Evolutionary conservation across 768 basidiomycete genomes (phyloP), one percentile per base, ranked within the genome.

Genomic region (Mycena epipterygia): DNA sequence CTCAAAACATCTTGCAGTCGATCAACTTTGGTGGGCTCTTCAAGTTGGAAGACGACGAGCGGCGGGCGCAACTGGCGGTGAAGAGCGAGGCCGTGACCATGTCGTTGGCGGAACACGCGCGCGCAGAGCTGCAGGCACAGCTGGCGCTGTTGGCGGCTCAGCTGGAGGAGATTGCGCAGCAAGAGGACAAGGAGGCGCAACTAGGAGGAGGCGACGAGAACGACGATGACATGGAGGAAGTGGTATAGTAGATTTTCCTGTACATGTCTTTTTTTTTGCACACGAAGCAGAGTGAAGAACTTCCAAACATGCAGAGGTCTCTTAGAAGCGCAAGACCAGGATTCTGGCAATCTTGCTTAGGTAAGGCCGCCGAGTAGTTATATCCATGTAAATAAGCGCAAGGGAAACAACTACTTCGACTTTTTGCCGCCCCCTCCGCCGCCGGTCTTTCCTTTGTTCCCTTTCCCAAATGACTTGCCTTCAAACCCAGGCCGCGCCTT

Each of bases 401-500:
- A 39, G 32, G 12, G 9, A 37, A 39, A n/a, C 25, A 57, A 29
- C 64, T 66, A 64, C 59, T 67, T 70, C 17, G 58, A 57, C 57
- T 66, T 73, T 46, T 82, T 84, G 67, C 79, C 77, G 68, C 82
- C 84, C 39, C 79, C 73, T 48, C 70, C 75, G 60, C 70, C 75
- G 60, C 75, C 69, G 27, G 76, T 60, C 62, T 82, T 82, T 7
- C 80, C 82, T 62, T 85, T 86, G 46, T 80, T 82, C 9, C 83
- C 79, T 75, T 90, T 91, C 44, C 91, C 91, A 74, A 94, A 93
- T 19, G 90, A 84, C 78, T 95, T 95, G 37, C 95, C 95, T 79
- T 96, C 95, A 75, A 96, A 96, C 1, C 95, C 95, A 23, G 95
- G 95, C 51, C 95, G 84, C 4, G 90, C 90, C 78, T 91, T 91